phyloP scores from a whole-genome alignment of 345 rosid species.

The Rhodomyrtus tomentosa region DNA sequence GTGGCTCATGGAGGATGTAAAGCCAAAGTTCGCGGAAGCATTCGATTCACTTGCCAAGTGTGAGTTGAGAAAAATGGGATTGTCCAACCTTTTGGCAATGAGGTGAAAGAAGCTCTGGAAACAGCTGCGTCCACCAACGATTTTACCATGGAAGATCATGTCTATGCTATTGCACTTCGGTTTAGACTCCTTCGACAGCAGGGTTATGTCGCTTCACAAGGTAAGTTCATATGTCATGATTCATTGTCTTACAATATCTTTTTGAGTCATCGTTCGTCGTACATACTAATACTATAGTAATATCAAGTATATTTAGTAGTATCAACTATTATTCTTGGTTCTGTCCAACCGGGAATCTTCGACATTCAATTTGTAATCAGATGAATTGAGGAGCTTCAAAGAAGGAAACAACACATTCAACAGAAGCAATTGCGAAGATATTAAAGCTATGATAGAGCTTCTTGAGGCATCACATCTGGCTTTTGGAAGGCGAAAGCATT shows the following conservation, averaged over 20 bases:
- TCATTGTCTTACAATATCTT: too few relatives aligned
- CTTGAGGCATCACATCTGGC: slow-evolving; percentile 34
- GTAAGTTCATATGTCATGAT: background rate
- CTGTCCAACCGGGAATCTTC: too few relatives aligned
- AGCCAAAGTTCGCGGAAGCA: slow-evolving; percentile 10
- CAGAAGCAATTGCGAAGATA: background rate
- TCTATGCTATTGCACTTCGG: slow-evolving; percentile 17
- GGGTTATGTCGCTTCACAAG: slow-evolving; percentile 14
- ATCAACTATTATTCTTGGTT: too few relatives aligned
- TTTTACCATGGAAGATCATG: background rate
- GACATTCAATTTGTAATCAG: slow-evolving; percentile 2
- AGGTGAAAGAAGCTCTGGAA: slow-evolving; percentile 17
- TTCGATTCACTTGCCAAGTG: slow-evolving; percentile 8
- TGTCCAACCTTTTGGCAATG: slow-evolving; percentile 15
- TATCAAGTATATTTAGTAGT: too few relatives aligned
- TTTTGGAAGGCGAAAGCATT: slow-evolving; percentile 15
- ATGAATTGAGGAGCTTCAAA: slow-evolving; percentile 12
- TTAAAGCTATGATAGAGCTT: slow-evolving; percentile 25
- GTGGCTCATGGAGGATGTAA: slow-evolving; percentile 13
- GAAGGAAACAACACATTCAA: slow-evolving; percentile 6
- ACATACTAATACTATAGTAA: too few relatives aligned
- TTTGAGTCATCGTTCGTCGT: too few relatives aligned
- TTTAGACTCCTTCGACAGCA: slow-evolving; percentile 38
- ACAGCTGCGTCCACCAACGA: background rate
- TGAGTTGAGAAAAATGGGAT: slow-evolving; percentile 30